Evolutionary conservation across 2,329 filamentous ascomycete species (phyloP).

Genomic region (Penicillium paneum): DNA sequence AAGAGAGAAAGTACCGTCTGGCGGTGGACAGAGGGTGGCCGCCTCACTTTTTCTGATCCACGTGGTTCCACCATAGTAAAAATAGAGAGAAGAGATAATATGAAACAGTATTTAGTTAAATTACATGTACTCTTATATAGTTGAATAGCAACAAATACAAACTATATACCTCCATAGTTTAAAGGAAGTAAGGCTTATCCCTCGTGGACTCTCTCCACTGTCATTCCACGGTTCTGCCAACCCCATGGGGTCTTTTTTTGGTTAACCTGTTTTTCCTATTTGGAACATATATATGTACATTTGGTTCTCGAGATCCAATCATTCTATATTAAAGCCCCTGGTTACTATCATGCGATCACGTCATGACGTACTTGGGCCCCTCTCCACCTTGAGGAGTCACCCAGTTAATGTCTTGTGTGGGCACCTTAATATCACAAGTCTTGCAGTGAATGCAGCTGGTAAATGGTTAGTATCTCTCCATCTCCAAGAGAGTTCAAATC

Average conservation of each 20-base stretch:
- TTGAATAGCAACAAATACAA: background rate
- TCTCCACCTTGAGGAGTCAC: conserved; percentile 89
- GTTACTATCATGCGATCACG: conserved; percentile 28
- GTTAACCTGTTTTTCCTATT: conserved; percentile 1
- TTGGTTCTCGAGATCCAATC: background rate
- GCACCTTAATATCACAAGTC: conserved; percentile 98
- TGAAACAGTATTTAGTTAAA: background rate
- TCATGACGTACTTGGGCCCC: conserved; percentile 64
- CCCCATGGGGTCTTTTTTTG: conserved; percentile 15
- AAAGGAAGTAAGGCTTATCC: conserved; percentile 8
- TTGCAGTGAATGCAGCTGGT: conserved; percentile 96
- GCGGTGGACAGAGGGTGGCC: conserved; percentile 23
- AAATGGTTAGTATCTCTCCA: conserved; percentile 16
- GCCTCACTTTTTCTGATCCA: conserved; percentile 27
- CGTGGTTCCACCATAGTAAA: conserved; percentile 14
- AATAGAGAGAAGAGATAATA: background rate
- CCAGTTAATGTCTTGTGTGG: conserved; percentile 96
- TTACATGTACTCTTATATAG: background rate
- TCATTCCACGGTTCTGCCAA: conserved; percentile 26
- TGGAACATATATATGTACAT: conserved; percentile 9
- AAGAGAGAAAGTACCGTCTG: conserved; percentile 17
- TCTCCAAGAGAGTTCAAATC: background rate
- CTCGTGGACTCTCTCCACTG: conserved; percentile 22
- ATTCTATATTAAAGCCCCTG: conserved; percentile 7
- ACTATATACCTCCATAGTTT: background rate